These are phyloP conservation scores for Lentithecium fluviatile DNA, from an alignment of 495 filamentous ascomycete genomes.

Conservation along the genomic window DNA sequence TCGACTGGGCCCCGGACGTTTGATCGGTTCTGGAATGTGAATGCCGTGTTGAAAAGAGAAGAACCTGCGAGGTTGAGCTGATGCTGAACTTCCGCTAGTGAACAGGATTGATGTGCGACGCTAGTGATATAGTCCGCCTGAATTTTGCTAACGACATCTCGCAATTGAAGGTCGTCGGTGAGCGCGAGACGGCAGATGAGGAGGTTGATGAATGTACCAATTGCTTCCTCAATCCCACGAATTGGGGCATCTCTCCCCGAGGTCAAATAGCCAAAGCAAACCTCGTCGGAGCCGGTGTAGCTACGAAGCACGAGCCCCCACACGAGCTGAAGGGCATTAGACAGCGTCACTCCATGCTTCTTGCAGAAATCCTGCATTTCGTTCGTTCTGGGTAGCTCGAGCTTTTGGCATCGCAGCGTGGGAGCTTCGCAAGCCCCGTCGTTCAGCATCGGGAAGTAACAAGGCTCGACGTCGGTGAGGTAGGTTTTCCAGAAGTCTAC, in stretches of 20 bases:
- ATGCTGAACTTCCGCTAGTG: constrained; percentile 31
- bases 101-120: constrained; percentile 22
- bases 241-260: constrained; percentile 29
- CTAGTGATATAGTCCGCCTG: constrained; percentile 14
- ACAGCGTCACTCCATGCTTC: constrained; percentile 16
- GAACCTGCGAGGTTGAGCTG: constrained; percentile 20
- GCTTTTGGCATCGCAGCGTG: constrained; percentile 30
- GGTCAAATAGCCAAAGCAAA: constrained; percentile 30
- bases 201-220: constrained; percentile 31
- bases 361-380: constrained; percentile 7
- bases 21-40: constrained; percentile 26
- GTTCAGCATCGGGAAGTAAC: constrained; percentile 48
- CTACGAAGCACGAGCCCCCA: constrained; percentile 41
- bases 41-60: constrained; percentile 29
- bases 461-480: constrained; percentile 50
- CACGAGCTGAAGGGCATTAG: constrained; percentile 27
- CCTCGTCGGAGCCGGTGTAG: constrained; percentile 23
- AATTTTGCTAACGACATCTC: constrained; percentile 15
- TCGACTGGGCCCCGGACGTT: constrained; percentile 11
- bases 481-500: constrained; percentile 52
- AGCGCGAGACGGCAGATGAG: constrained; percentile 24
- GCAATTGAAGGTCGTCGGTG: background rate
- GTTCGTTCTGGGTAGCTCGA: too few relatives aligned
- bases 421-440: constrained; percentile 10
- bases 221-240: constrained; percentile 23